A percentile compares a stretch with the other conserved stretches of the same genome.
These are phyloP conservation scores for Parathielavia appendiculata DNA, from an alignment of 495 filamentous ascomycete species.

Conservation along the genomic window DNA sequence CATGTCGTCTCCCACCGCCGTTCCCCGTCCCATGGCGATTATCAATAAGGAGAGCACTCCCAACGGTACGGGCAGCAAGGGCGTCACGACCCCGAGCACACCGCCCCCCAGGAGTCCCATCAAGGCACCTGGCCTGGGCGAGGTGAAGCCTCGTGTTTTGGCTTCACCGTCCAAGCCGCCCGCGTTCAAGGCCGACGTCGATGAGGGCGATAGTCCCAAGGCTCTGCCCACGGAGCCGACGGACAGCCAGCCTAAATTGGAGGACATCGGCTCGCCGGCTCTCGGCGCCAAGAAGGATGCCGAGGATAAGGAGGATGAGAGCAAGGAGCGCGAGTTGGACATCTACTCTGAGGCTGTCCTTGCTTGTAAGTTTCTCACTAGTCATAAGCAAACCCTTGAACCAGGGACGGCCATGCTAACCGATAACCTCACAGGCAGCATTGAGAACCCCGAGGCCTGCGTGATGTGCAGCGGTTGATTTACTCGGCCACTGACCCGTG, in stretches of 20 bases:
- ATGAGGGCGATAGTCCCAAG: slow-evolving; percentile 72
- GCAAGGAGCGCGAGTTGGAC: slow-evolving; percentile 68
- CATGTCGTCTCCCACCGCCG: slow-evolving; percentile 40
- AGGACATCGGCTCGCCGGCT: slow-evolving; percentile 53
- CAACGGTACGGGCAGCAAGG: slow-evolving; percentile 40
- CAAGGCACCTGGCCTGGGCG: slow-evolving; percentile 31
- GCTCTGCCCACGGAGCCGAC: slow-evolving; percentile 64
- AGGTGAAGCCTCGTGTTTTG: slow-evolving; percentile 40
- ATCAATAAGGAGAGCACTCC: slow-evolving; percentile 38
- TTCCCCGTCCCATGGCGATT: slow-evolving; percentile 39
- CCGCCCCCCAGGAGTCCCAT: slow-evolving; percentile 43
- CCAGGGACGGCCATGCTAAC: slow-evolving; percentile 21
- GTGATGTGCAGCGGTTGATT: slow-evolving; percentile 80
- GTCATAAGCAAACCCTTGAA: background rate
- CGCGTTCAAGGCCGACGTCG: slow-evolving; percentile 61
- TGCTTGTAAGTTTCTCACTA: slow-evolving; percentile 57
- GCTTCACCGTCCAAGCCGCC: slow-evolving; percentile 46
- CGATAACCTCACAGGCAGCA: slow-evolving; percentile 52
- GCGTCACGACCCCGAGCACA: slow-evolving; percentile 55
- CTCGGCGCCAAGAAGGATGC: slow-evolving; percentile 45
- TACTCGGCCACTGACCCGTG: background rate
- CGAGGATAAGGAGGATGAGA: slow-evolving; percentile 59
- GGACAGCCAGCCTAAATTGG: slow-evolving; percentile 46
- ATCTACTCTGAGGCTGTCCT: slow-evolving; percentile 92
- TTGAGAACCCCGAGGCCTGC: slow-evolving; percentile 85